Evolutionary conservation across 2,329 filamentous ascomycete genomes (phyloP), one percentile per base, ranked within the genome.

Genomic region (Coniella vitis): DNA sequence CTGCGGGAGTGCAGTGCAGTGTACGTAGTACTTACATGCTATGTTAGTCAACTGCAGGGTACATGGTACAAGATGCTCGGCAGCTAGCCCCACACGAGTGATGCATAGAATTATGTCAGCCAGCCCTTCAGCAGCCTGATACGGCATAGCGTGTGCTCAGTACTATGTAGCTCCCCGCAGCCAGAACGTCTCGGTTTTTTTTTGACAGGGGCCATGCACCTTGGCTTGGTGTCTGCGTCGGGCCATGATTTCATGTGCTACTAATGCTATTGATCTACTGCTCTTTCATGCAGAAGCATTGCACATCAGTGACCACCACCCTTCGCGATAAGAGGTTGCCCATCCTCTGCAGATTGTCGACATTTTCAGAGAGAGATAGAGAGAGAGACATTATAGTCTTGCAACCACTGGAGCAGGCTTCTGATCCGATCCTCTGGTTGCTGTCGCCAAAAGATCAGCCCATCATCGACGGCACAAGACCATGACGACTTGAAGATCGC

Each of bases 401-500:
- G 25, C 29, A 29, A 16, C 16, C 3, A 31, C 22, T 22, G 25
- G 45, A 29, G 16, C 36, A 17, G 7, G 14, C 17, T 22, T 22
- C 21, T 36, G 44, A 17, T 21, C 36, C 34, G 44, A n/a, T 36
- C 21, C 17, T 31, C 17, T 16, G 31, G 25, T 25, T 39, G 44
- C 42, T 17, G 19, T 16, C 36, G 14, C 31, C 31, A 38, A 38
- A 22, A 34, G 25, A 48, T 49, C 52, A 50, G 52, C 49, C 22
- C 43, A 38, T 41, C 46, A 40, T n/a, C 32, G 19, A 29, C 45
- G 35, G 13, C 44, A 43, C 17, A 38, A 42, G 31, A 38, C 21
- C 43, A 50, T 42, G 40, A 39, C 40, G 13, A 44, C 12, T 38
- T 35, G 14, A 45, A 35, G n/a, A 37, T 16, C 20, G 20, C 17